Conservation (phyloP, 495 filamentous ascomycete genomes). For the Neurospora cerealis region DNA sequence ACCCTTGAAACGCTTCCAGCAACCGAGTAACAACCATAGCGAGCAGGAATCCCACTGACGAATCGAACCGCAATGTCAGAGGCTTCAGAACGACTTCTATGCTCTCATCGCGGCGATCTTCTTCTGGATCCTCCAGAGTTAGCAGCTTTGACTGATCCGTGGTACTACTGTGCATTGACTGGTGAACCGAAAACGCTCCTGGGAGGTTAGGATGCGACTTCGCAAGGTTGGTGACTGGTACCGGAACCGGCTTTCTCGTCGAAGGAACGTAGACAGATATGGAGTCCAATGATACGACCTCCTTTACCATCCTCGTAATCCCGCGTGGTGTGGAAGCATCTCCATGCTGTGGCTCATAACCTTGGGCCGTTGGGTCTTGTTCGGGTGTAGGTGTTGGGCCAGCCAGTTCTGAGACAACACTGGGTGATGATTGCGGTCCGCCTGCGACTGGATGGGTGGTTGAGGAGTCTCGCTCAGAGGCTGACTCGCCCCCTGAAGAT, state of each 20-base stretch:
- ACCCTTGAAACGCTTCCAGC: constrained; percentile 31
- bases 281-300: constrained; percentile 31
- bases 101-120: constrained; percentile 21
- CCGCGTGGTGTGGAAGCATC: constrained; percentile 35
- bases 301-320: constrained; percentile 37
- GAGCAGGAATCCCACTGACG: constrained; percentile 57
- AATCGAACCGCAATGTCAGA: constrained; percentile 52
- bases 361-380: background rate
- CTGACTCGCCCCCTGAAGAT: background rate
- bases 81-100: constrained; percentile 49
- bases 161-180: background rate
- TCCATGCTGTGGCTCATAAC: constrained; percentile 15
- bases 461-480: background rate
- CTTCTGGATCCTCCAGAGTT: background rate
- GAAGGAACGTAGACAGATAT: constrained; percentile 38
- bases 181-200: constrained; percentile 47
- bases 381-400: background rate
- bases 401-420: background rate
- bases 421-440: background rate
- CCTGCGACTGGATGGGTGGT: background rate
- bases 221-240: constrained; percentile 18
- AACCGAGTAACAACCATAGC: constrained; percentile 49
- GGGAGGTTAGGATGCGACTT: constrained; percentile 40
- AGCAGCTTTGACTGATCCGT: background rate
- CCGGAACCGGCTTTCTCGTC: constrained; percentile 16